phyloP scores from a whole-genome alignment of 1,284 basidiomycete species.

The Chalciporus sp. region DNA sequence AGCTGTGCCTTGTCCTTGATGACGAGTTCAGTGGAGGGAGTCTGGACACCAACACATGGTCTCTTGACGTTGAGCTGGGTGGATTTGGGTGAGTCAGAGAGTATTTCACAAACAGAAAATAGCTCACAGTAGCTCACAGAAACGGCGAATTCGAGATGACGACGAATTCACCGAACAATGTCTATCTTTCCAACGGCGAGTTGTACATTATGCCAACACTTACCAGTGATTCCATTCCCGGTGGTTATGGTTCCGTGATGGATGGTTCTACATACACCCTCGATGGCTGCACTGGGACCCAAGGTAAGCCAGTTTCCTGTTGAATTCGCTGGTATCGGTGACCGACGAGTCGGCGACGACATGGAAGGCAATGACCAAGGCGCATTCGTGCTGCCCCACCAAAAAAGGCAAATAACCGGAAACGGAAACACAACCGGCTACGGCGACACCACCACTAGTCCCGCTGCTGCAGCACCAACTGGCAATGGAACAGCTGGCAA shows the following conservation, averaged over 20 bases:
- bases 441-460: not conserved
- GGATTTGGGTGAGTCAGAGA: conserved; percentile 63
- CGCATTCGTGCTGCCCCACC: conserved; percentile 16
- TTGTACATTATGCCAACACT: conserved; percentile 84
- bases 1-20: conserved; percentile 68
- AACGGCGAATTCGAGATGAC: conserved; percentile 85
- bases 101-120: conserved; percentile 1
- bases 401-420: conserved; percentile 31
- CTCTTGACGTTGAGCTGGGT: conserved; percentile 69
- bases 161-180: conserved; percentile 64
- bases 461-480: not conserved
- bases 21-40: conserved; percentile 62
- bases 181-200: conserved; percentile 66
- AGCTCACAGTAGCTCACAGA: conserved; percentile 34
- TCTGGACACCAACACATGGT: conserved; percentile 58
- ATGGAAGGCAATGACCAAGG: conserved; percentile 19
- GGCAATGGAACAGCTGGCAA: not conserved
- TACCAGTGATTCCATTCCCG: conserved; percentile 57
- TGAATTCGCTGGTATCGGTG: not conserved
- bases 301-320: conserved; percentile 21
- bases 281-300: conserved; percentile 59
- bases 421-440: conserved; percentile 5
- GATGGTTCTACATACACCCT: conserved; percentile 69
- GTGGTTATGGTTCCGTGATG: conserved; percentile 57
- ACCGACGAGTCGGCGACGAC: not conserved